A percentile compares a stretch with the other conserved stretches of the same genome.
Evolutionary conservation across 2,329 filamentous ascomycete genomes (phyloP).

Genomic region (Graphilbum fragrans): DNA sequence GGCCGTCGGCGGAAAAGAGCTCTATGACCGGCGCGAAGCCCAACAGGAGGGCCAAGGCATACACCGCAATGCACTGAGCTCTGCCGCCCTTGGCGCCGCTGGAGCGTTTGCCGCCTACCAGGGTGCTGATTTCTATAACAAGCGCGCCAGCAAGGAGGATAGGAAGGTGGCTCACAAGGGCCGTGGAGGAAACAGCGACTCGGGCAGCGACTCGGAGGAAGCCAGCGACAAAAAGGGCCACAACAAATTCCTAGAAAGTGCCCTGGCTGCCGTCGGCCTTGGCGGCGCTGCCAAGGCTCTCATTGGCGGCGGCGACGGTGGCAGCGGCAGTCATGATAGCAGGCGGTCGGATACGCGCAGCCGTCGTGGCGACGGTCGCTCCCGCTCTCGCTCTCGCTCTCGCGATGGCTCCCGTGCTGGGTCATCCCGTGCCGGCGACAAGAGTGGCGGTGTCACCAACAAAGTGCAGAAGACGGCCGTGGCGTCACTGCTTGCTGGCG

Average conservation of each 20-base stretch:
- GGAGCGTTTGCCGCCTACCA: slow-evolving; percentile 53
- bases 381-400: slow-evolving; percentile 36
- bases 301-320: slow-evolving; percentile 29
- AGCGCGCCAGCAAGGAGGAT: slow-evolving; percentile 42
- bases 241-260: slow-evolving; percentile 53
- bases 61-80: slow-evolving; percentile 45
- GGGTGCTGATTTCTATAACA: slow-evolving; percentile 51
- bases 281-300: slow-evolving; percentile 49
- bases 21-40: slow-evolving; percentile 51
- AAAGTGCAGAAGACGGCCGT: slow-evolving; percentile 80
- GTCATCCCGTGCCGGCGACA: not conserved
- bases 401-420: slow-evolving; percentile 29
- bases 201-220: slow-evolving; percentile 42
- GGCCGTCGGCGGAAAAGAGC: slow-evolving; percentile 53
- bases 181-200: slow-evolving; percentile 40
- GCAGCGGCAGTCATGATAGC: slow-evolving; percentile 21
- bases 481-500: slow-evolving; percentile 80
- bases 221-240: slow-evolving; percentile 45
- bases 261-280: slow-evolving; percentile 48
- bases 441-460: slow-evolving; percentile 30
- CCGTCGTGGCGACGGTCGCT: slow-evolving; percentile 28
- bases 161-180: slow-evolving; percentile 41
- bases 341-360: slow-evolving; percentile 28
- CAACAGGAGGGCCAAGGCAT: slow-evolving; percentile 31
- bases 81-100: slow-evolving; percentile 49